phyloP scores from a whole-genome alignment of 352 stramenopile species.

The Phytophthora sansomeana region DNA sequence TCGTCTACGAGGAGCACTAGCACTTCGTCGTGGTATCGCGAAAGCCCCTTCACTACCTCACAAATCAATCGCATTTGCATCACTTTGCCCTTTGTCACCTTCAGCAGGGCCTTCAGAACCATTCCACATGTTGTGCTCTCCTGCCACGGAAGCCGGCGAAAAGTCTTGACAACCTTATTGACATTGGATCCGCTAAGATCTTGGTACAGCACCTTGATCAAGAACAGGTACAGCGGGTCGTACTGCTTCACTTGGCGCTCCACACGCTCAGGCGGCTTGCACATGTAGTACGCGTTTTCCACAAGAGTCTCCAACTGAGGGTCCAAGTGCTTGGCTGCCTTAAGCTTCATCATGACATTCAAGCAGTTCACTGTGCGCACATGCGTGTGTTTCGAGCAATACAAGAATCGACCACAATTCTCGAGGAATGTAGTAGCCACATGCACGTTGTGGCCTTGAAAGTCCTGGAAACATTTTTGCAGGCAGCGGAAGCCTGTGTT shows the following conservation, averaged over 20 bases:
- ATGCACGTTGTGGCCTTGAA: slow-evolving; percentile 96
- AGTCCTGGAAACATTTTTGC: slow-evolving; percentile 95
- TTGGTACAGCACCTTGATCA: slow-evolving; percentile 89
- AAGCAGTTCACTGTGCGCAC: slow-evolving; percentile 91
- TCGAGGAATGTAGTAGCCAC: slow-evolving; percentile 97
- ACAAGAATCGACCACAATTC: slow-evolving; percentile 96
- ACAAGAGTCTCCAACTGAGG: slow-evolving; percentile 89
- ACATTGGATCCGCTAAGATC: slow-evolving; percentile 84
- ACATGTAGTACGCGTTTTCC: slow-evolving; percentile 95
- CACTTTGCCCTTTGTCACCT: slow-evolving; percentile 91
- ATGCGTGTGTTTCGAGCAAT: slow-evolving; percentile 95
- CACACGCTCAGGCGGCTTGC: slow-evolving; percentile 88
- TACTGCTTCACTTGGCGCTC: slow-evolving; percentile 79
- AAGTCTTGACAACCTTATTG: slow-evolving; percentile 93
- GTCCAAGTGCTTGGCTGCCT: slow-evolving; percentile 94
- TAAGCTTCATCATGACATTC: slow-evolving; percentile 96
- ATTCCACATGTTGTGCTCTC: slow-evolving; percentile 65
- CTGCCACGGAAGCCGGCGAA: slow-evolving; percentile 94
- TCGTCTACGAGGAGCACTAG: slow-evolving; percentile 93
- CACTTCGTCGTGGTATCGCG: slow-evolving; percentile 92
- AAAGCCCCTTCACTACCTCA: slow-evolving; percentile 88
- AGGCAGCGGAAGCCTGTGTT: slow-evolving; percentile 95
- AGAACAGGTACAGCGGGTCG: slow-evolving; percentile 94
- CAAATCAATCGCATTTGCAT: slow-evolving; percentile 90
- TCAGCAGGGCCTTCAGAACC: slow-evolving; percentile 93